phyloP scores from a whole-genome alignment of 2,329 filamentous ascomycete genomes.

The Bisporella sp. region DNA sequence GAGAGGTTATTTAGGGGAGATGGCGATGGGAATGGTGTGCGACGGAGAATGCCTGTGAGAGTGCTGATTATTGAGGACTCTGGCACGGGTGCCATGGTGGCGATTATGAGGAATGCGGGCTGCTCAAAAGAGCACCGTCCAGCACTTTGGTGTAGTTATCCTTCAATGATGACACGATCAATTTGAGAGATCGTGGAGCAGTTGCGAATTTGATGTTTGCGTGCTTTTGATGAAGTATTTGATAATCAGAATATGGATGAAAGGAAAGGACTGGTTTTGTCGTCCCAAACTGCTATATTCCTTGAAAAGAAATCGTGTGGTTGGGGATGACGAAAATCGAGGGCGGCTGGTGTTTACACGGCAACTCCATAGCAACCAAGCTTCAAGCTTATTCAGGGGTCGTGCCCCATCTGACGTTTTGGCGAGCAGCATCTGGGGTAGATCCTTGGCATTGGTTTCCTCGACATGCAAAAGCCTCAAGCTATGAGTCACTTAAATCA shows the following conservation, averaged over 20 bases:
- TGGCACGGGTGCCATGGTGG: slow-evolving; percentile 22
- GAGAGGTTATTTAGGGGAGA: slow-evolving; percentile 2
- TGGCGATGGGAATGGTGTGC: neutral
- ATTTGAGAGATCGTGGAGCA: neutral
- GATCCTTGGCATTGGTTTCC: no score
- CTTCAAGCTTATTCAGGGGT: no score
- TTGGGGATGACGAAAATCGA: neutral
- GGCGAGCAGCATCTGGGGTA: no score
- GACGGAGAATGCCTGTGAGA: slow-evolving; percentile 9
- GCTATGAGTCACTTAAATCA: no score
- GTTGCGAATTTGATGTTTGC: neutral
- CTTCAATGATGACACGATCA: neutral
- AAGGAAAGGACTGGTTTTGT: neutral
- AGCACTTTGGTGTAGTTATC: neutral
- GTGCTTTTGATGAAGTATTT: neutral
- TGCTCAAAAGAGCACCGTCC: neutral
- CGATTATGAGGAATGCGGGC: neutral
- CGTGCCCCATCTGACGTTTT: no score
- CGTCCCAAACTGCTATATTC: neutral
- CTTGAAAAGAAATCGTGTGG: neutral
- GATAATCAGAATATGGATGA: neutral
- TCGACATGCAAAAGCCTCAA: no score
- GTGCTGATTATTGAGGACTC: slow-evolving; percentile 16
- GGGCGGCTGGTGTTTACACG: no score
- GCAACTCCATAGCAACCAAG: no score